phyloP scores from a whole-genome alignment of 768 basidiomycete species.

The Lepiota subincarnata region DNA sequence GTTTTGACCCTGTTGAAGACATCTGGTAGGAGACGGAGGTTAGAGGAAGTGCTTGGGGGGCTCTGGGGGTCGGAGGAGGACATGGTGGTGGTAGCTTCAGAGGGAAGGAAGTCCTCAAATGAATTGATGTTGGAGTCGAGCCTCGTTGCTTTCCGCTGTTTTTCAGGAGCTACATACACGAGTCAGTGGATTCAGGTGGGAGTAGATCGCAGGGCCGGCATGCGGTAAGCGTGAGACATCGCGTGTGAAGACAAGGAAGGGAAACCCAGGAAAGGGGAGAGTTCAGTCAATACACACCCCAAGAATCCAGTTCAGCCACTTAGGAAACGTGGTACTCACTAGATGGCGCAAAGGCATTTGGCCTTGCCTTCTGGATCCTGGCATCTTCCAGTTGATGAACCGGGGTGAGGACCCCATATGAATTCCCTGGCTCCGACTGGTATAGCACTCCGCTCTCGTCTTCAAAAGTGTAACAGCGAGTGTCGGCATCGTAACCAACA shows the following conservation, averaged over 20 bases:
- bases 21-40: not conserved
- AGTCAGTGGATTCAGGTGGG: too few relatives aligned
- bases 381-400: slow-evolving; percentile 16
- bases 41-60: not conserved
- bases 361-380: slow-evolving; percentile 5
- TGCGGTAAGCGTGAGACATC: not conserved
- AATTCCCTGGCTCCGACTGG: slow-evolving; percentile 37
- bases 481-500: slow-evolving; percentile 52
- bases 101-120: slow-evolving; percentile 6
- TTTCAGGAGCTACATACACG: not conserved
- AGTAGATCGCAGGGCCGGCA: not conserved
- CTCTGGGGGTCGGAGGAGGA: not conserved
- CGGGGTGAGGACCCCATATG: slow-evolving; percentile 41
- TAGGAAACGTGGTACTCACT: not conserved
- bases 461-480: slow-evolving; percentile 44
- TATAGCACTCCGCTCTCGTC: slow-evolving; percentile 43
- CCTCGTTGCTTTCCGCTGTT: not conserved
- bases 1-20: slow-evolving; percentile 4
- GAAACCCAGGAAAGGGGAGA: not conserved
- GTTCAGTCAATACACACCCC: not conserved
- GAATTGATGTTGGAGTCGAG: not conserved
- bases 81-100: not conserved
- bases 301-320: not conserved
- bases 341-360: slow-evolving; percentile 3
- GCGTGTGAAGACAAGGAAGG: not conserved